phyloP scores from a whole-genome alignment of 1,139 yeast species.

The Yamadazyma sp. region DNA sequence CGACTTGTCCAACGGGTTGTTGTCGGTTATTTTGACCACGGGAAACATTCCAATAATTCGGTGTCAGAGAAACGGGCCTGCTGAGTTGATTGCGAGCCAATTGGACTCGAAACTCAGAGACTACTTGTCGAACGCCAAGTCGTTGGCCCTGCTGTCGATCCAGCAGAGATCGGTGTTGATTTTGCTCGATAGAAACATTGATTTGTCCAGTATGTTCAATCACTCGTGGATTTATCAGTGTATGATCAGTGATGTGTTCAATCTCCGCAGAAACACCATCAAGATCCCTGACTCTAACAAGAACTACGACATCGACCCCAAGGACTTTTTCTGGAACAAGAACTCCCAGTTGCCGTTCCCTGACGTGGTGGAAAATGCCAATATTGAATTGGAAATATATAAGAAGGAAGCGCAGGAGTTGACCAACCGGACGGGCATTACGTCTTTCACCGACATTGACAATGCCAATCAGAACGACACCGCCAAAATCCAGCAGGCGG shows the following conservation, averaged over 20 bases:
- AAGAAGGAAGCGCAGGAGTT: conserved; percentile 85
- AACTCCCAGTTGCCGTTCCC: conserved; percentile 93
- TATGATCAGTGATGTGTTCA: conserved; percentile 89
- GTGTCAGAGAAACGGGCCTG: conserved; percentile 91
- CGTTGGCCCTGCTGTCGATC: conserved; percentile 16
- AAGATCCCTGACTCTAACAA: conserved; percentile 39
- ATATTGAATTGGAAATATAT: conserved; percentile 74
- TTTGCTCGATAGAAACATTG: conserved; percentile 83
- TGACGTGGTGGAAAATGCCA: conserved; percentile 95
- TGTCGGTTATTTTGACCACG: conserved; percentile 69
- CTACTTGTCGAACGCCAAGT: conserved; percentile 69
- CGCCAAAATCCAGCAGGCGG: conserved; percentile 80
- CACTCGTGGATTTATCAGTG: conserved; percentile 99
- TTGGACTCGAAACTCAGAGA: conserved; percentile 82
- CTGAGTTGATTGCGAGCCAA: conserved; percentile 87
- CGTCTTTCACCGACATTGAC: conserved; percentile 70
- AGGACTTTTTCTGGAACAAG: conserved; percentile 86
- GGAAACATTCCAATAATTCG: conserved; percentile 86
- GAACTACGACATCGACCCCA: conserved; percentile 83
- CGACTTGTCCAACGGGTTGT: conserved; percentile 72
- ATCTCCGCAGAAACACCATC: conserved; percentile 73
- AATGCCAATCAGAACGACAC: conserved; percentile 52
- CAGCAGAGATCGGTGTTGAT: conserved; percentile 74
- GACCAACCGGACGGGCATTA: conserved; percentile 75
- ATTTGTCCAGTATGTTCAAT: conserved; percentile 88